Percentiles rank a stretch among this genome's conserved stretches.
phyloP scores from a whole-genome alignment of 1,284 basidiomycete species.

The Melampsora abietis-canadensis region DNA sequence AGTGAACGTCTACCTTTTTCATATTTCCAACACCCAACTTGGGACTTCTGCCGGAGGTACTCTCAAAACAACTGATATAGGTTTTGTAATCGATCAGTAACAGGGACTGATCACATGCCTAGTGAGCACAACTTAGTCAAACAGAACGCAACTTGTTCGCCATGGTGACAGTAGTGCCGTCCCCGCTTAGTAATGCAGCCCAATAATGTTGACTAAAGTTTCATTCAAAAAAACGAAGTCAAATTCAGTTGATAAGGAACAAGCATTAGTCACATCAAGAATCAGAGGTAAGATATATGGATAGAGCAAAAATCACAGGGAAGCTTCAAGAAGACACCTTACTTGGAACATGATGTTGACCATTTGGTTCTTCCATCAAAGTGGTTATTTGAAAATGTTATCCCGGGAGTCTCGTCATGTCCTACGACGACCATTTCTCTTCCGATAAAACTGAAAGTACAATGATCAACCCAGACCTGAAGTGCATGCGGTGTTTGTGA shows the following conservation, averaged over 20 bases:
- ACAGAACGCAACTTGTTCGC: constrained; percentile 31
- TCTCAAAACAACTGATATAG: constrained; percentile 27
- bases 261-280: not conserved
- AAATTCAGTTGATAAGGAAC: not conserved
- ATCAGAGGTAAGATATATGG: not conserved
- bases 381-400: constrained; percentile 34
- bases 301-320: not conserved
- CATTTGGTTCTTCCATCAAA: constrained; percentile 28
- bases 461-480: constrained; percentile 43
- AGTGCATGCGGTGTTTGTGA: not conserved
- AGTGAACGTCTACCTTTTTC: constrained; percentile 28
- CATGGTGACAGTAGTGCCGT: constrained; percentile 35
- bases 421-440: constrained; percentile 33
- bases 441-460: constrained; percentile 31
- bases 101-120: too few relatives aligned
- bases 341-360: constrained; percentile 34
- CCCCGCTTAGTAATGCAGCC: constrained; percentile 13
- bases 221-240: not conserved
- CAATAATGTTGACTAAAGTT: constrained; percentile 34
- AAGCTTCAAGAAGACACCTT: not conserved
- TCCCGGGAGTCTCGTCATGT: not conserved
- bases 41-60: constrained; percentile 33
- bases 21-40: constrained; percentile 7
- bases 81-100: too few relatives aligned
- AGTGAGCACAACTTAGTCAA: not conserved